Evolutionary conservation across 1,284 basidiomycete genomes (phyloP).

Genomic region (Heterobasidion parviporum): DNA sequence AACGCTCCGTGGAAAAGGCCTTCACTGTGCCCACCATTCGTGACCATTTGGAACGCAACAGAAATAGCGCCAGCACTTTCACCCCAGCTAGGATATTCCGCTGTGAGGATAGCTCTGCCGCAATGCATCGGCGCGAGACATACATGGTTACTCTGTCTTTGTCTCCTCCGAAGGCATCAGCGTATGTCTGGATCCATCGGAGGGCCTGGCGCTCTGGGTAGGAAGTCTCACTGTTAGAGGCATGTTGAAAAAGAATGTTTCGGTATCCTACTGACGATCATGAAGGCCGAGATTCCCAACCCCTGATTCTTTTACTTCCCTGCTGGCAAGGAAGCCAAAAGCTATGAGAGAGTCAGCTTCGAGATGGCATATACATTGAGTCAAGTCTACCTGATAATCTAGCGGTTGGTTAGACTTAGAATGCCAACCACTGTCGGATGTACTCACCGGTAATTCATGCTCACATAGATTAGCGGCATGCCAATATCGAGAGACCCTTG

Average conservation of each 20-base stretch:
- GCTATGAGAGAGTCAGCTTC: slow-evolving; percentile 13
- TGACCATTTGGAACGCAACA: slow-evolving; percentile 22
- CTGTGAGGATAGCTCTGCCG: not conserved
- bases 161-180: slow-evolving; percentile 36
- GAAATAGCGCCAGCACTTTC: slow-evolving; percentile 33
- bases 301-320: slow-evolving; percentile 41
- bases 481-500: slow-evolving; percentile 36
- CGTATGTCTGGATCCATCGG: slow-evolving; percentile 33
- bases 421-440: not conserved
- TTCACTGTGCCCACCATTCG: slow-evolving; percentile 21
- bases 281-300: slow-evolving; percentile 46
- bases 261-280: slow-evolving; percentile 32
- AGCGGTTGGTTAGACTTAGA: not conserved
- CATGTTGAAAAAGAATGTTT: not conserved
- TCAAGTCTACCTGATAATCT: not conserved
- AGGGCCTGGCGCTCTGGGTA: slow-evolving; percentile 40
- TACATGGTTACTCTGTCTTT: slow-evolving; percentile 42
- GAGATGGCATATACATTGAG: slow-evolving; percentile 4
- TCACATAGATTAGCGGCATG: slow-evolving; percentile 43
- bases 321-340: slow-evolving; percentile 41
- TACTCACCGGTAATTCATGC: slow-evolving; percentile 44
- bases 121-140: slow-evolving; percentile 8
- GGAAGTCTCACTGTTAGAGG: not conserved
- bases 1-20: slow-evolving; percentile 26
- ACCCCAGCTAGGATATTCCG: slow-evolving; percentile 26